Conservation (phyloP, 1,284 basidiomycete species). For the Irpex lacteus region DNA sequence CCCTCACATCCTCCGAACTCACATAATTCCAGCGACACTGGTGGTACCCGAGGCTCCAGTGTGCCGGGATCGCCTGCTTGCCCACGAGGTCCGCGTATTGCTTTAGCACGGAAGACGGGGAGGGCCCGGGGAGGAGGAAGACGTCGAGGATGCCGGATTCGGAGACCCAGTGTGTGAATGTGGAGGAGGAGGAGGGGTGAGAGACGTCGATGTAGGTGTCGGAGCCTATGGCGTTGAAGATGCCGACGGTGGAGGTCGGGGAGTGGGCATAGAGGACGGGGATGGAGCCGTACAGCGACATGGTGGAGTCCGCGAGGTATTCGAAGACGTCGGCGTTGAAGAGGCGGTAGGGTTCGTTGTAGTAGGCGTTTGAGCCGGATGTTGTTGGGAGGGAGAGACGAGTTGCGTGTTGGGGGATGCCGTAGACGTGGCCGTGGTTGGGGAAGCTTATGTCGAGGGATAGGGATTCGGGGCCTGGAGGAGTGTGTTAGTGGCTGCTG, state of each 20-base stretch:
- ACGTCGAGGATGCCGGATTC: constrained; percentile 96
- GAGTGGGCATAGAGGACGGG: constrained; percentile 95
- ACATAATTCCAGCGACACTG: constrained; percentile 99
- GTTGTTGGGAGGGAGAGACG: constrained; percentile 87
- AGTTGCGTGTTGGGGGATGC: constrained; percentile 96
- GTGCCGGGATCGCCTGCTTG: constrained; percentile 81
- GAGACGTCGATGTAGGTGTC: constrained; percentile 96
- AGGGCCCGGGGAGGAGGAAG: constrained; percentile 90
- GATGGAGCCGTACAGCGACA: constrained; percentile 90
- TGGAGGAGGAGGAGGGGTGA: constrained; percentile 60
- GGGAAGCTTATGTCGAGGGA: constrained; percentile 95
- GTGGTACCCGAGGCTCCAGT: constrained; percentile 94
- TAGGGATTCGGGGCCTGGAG: constrained; percentile 86
- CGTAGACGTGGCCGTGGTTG: constrained; percentile 85
- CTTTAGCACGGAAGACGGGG: constrained; percentile 76
- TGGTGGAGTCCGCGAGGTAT: constrained; percentile 88
- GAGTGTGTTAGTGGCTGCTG: not conserved
- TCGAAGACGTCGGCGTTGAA: constrained; percentile 99
- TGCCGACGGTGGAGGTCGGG: constrained; percentile 78
- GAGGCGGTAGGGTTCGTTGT: constrained; percentile 90
- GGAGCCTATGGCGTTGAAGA: constrained; percentile 89
- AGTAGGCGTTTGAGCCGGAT: constrained; percentile 59
- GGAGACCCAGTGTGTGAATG: constrained; percentile 92
- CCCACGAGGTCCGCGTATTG: constrained; percentile 89
- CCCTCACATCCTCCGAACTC: constrained; percentile 84